A percentile compares a stretch with the other conserved stretches of the same genome.
These are phyloP conservation scores for Lodderomyces elongisporus DNA, from an alignment of 1,139 yeast species.

Conservation along the genomic window DNA sequence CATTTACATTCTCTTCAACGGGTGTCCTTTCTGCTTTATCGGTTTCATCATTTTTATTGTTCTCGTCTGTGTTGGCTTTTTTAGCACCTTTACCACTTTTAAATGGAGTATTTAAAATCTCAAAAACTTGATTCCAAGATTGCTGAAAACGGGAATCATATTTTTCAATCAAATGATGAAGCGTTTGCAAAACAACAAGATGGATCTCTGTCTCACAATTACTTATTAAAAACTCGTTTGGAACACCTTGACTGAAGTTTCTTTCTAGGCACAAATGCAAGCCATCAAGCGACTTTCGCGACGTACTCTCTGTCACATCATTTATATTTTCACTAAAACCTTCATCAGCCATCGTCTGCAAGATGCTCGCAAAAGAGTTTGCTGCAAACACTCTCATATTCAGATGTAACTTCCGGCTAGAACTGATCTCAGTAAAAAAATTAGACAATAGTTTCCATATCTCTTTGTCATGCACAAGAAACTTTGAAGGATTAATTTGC, in stretches of 20 bases:
- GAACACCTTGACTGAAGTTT: slow-evolving; percentile 32
- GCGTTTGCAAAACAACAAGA: slow-evolving; percentile 53
- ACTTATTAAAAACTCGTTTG: slow-evolving; percentile 38
- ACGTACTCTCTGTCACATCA: slow-evolving; percentile 22
- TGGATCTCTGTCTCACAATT: slow-evolving; percentile 66
- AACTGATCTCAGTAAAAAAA: slow-evolving; percentile 36
- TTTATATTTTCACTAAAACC: slow-evolving; percentile 33
- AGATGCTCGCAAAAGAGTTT: slow-evolving; percentile 44
- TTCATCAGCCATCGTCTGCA: slow-evolving; percentile 41
- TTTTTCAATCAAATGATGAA: slow-evolving; percentile 68
- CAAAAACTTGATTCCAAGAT: slow-evolving; percentile 72
- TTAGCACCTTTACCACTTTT: slow-evolving; percentile 17
- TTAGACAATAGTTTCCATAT: slow-evolving; percentile 45
- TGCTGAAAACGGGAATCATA: slow-evolving; percentile 50
- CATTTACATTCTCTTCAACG: slow-evolving; percentile 27
- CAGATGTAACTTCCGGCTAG: slow-evolving; percentile 34
- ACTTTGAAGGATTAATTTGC: slow-evolving; percentile 45
- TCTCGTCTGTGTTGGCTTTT: neutral
- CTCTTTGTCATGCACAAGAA: slow-evolving; percentile 32
- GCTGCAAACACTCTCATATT: slow-evolving; percentile 46
- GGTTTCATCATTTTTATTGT: slow-evolving; percentile 17
- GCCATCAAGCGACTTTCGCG: slow-evolving; percentile 33
- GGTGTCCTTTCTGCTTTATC: too few relatives aligned
- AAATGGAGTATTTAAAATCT: slow-evolving; percentile 67
- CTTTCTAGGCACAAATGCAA: slow-evolving; percentile 28